Percentiles rank a stretch among this genome's conserved stretches.
Evolutionary conservation across 805 yeast species (phyloP).

Genomic region (Wickerhamiella musiphila): DNA sequence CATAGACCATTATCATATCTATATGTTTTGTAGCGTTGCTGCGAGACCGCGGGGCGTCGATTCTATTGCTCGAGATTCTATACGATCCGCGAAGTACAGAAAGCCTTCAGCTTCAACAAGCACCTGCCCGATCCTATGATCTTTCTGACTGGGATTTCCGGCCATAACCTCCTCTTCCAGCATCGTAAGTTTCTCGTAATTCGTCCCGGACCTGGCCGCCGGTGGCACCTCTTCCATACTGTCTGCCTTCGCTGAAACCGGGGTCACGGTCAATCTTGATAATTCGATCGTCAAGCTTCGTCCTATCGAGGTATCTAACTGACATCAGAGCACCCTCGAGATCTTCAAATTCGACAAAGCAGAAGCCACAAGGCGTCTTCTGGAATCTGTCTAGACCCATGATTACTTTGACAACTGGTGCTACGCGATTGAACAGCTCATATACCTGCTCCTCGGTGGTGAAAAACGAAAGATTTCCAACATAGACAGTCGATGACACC

Average conservation of each 20-base stretch:
- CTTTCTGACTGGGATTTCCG: slow-evolving; percentile 4
- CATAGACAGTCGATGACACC: slow-evolving; percentile 62
- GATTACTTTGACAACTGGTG: slow-evolving; percentile 58
- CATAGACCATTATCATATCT: too few relatives aligned
- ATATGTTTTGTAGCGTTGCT: too few relatives aligned
- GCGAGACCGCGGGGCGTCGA: too few relatives aligned
- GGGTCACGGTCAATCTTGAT: slow-evolving; percentile 87
- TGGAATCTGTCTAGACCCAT: slow-evolving; percentile 91
- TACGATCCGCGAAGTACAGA: too few relatives aligned
- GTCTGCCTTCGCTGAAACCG: slow-evolving; percentile 89
- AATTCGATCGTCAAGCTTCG: slow-evolving; percentile 66
- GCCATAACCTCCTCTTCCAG: slow-evolving; percentile 30
- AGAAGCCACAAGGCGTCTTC: slow-evolving; percentile 91
- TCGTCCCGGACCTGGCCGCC: slow-evolving; percentile 90
- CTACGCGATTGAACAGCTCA: slow-evolving; percentile 65
- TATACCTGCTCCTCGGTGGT: slow-evolving; percentile 91
- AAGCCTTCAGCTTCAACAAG: too few relatives aligned
- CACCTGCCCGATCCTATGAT: too few relatives aligned
- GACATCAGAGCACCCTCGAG: slow-evolving; percentile 65
- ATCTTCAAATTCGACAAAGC: slow-evolving; percentile 64
- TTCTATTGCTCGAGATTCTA: too few relatives aligned
- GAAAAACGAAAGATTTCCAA: slow-evolving; percentile 76
- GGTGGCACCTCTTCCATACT: slow-evolving; percentile 78
- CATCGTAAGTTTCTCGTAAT: slow-evolving; percentile 26
- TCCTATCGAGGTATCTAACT: slow-evolving; percentile 63